Conservation (phyloP, 352 stramenopile species). For the Phytophthora palmivora region DNA sequence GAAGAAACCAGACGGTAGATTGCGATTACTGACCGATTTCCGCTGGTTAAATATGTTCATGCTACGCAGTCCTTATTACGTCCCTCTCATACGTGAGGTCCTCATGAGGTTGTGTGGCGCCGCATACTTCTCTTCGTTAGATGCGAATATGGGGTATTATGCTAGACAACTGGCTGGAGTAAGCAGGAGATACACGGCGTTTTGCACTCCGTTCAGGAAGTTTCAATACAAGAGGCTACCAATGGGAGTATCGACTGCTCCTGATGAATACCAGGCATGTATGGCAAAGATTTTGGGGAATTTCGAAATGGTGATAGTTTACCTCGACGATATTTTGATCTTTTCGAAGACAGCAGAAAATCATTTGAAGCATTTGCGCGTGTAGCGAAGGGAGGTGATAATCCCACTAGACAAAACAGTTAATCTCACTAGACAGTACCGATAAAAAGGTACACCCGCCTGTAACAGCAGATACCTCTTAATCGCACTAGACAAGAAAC, state of each 20-base stretch:
- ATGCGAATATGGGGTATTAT: conserved; percentile 23
- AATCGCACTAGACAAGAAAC: too few species aligned
- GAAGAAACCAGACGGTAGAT: conserved; percentile 13
- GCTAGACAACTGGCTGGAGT: conserved; percentile 4
- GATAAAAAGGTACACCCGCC: too few species aligned
- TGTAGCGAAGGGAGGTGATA: too few species aligned
- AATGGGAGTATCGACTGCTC: conserved; percentile 17
- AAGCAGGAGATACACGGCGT: not conserved
- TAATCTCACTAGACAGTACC: too few species aligned
- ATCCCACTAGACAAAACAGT: too few species aligned
- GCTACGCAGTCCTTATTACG: conserved; percentile 4
- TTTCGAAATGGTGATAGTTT: conserved; percentile 13
- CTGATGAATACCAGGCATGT: conserved; percentile 18
- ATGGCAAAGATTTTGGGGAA: conserved; percentile 13
- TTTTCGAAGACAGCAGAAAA: conserved; percentile 14
- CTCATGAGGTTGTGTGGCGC: conserved; percentile 6
- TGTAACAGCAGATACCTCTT: too few species aligned
- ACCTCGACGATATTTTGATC: conserved; percentile 18
- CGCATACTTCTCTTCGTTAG: too few species aligned
- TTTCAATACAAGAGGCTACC: conserved; percentile 14
- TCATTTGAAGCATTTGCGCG: conserved; percentile 6
- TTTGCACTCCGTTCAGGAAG: too few species aligned
- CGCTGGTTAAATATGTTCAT: conserved; percentile 15
- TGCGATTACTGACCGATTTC: conserved; percentile 16
- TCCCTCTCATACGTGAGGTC: not conserved